A percentile compares a stretch with the other conserved stretches of the same genome.
Evolutionary conservation across 2,329 filamentous ascomycete genomes (phyloP).

Genomic region (Aspergillus brasiliensis): DNA sequence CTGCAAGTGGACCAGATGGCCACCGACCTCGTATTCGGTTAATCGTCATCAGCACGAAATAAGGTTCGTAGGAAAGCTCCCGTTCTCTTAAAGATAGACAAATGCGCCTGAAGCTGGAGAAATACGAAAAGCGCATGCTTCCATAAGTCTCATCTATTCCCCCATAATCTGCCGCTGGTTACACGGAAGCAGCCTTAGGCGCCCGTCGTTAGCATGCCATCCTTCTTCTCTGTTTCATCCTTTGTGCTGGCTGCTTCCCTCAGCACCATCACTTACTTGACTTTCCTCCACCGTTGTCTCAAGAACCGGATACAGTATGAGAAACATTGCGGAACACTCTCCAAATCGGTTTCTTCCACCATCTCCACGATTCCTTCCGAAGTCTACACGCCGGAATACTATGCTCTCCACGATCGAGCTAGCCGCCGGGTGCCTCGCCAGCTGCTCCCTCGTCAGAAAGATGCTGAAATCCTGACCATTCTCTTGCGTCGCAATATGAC

Average conservation of each 20-base stretch:
- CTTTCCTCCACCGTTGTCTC: constrained; percentile 27
- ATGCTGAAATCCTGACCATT: constrained; percentile 27
- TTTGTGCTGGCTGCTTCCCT: constrained; percentile 14
- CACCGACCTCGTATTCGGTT: neutral
- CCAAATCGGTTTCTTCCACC: constrained; percentile 11
- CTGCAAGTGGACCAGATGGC: neutral
- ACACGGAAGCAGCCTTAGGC: neutral
- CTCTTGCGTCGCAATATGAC: constrained; percentile 39
- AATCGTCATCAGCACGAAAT: neutral
- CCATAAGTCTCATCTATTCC: no score
- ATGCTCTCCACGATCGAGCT: constrained; percentile 26
- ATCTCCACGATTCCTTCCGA: constrained; percentile 28
- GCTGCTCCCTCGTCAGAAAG: constrained; percentile 22
- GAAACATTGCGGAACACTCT: constrained; percentile 21
- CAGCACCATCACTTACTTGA: constrained; percentile 34
- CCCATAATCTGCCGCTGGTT: neutral
- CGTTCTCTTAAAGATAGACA: neutral
- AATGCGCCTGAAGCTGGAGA: neutral
- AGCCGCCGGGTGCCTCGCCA: constrained; percentile 24
- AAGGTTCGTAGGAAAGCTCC: neutral
- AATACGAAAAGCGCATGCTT: no score
- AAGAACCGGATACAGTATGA: constrained; percentile 27
- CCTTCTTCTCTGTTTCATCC: neutral
- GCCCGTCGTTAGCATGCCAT: constrained; percentile 2
- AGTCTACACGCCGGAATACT: constrained; percentile 22